These are phyloP conservation scores for Pseudoturritis turrita DNA, from an alignment of 345 rosid genomes.

Conservation along the genomic window DNA sequence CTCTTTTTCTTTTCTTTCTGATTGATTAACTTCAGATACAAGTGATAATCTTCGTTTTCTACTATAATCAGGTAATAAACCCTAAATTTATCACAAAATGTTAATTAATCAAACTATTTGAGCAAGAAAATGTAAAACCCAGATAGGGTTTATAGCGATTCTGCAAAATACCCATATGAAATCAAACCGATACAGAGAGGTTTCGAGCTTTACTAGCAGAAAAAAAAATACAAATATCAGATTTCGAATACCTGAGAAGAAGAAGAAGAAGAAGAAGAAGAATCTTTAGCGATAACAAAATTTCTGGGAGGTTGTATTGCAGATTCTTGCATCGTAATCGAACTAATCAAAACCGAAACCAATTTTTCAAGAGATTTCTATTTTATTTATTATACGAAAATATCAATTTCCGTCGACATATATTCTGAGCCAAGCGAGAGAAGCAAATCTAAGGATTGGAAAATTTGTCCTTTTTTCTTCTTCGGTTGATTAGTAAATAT, in stretches of 20 bases:
- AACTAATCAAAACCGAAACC: not conserved
- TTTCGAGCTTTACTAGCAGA: not conserved
- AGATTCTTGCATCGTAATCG: slow-evolving; percentile 19
- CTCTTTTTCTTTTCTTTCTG: not conserved
- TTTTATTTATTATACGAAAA: not conserved
- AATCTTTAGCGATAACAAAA: not conserved
- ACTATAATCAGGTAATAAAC: not conserved
- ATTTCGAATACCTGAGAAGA: slow-evolving; percentile 25
- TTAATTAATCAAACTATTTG: not conserved
- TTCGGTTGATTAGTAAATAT: not conserved
- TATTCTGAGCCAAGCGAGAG: not conserved
- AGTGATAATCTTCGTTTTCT: not conserved
- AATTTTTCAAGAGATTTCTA: not conserved
- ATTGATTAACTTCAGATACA: not conserved
- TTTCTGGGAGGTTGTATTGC: not conserved
- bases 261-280: not conserved
- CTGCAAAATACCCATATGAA: not conserved
- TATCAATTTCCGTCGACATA: not conserved
- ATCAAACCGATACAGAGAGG: not conserved
- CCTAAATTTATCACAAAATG: not conserved
- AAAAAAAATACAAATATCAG: not conserved
- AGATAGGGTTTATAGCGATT: not conserved
- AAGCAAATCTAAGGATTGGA: slow-evolving; percentile 4
- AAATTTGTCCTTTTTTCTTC: not conserved
- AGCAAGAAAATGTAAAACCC: not conserved